Evolutionary conservation across 768 basidiomycete species (phyloP).

Genomic region (Rhodosporidiobolus sp.): DNA sequence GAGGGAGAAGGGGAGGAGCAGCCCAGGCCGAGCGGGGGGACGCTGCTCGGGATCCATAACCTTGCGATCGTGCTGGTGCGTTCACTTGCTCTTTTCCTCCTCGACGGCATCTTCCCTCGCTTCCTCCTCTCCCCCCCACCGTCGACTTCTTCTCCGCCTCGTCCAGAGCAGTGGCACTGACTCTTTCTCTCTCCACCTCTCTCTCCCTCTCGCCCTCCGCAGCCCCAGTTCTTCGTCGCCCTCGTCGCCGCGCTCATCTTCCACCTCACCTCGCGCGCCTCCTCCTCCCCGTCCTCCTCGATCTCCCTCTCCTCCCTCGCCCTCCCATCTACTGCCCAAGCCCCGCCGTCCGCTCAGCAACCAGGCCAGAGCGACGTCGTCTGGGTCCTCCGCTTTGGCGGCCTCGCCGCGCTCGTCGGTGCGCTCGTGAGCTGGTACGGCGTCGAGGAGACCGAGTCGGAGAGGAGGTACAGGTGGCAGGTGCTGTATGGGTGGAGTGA

Average conservation of each 20-base stretch:
- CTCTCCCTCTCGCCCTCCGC: too few species aligned
- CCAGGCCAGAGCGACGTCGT: conserved; percentile 48
- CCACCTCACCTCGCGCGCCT: conserved; percentile 43
- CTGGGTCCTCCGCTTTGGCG: conserved; percentile 53
- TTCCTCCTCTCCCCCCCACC: too few species aligned
- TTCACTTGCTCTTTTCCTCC: too few species aligned
- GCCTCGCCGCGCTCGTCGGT: conserved; percentile 49
- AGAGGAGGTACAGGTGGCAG: too few species aligned
- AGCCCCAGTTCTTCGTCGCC: conserved; percentile 53
- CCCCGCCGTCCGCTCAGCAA: not conserved
- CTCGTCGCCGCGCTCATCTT: conserved; percentile 52
- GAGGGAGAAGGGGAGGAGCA: not conserved
- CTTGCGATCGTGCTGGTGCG: conserved; percentile 49
- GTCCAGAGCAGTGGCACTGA: too few species aligned
- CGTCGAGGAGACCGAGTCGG: too few species aligned
- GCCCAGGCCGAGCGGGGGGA: conserved; percentile 34
- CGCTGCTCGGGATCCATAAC: conserved; percentile 51
- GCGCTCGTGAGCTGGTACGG: conserved; percentile 22
- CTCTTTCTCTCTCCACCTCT: too few species aligned
- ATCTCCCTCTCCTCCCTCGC: too few species aligned
- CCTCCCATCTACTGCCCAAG: too few species aligned
- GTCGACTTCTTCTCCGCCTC: too few species aligned
- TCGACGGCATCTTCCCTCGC: too few species aligned
- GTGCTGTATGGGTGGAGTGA: too few species aligned
- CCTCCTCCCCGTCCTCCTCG: not conserved